Conservation (phyloP, 1,284 basidiomycete species). For the Sporisorium scitamineum region DNA sequence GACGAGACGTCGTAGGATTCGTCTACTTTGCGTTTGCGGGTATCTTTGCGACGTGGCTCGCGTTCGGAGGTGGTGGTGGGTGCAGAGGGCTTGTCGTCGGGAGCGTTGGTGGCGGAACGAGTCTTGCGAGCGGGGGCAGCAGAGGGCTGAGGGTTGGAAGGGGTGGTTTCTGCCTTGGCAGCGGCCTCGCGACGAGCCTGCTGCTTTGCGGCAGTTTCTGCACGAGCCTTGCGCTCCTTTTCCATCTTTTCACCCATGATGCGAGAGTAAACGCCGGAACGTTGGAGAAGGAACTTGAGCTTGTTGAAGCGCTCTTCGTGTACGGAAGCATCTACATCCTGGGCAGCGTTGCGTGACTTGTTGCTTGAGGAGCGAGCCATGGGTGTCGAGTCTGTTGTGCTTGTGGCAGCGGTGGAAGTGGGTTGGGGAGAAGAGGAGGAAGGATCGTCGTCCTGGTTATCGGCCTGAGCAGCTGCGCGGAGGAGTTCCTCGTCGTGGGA, state of each 20-base stretch:
- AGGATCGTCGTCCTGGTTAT: conserved; percentile 24
- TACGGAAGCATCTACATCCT: conserved; percentile 38
- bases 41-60: conserved; percentile 25
- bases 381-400: conserved; percentile 20
- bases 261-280: conserved; percentile 63
- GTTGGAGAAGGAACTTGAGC: conserved; percentile 63
- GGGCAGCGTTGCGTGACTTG: conserved; percentile 17
- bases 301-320: conserved; percentile 59
- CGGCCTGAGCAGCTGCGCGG: conserved; percentile 41
- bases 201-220: conserved; percentile 38
- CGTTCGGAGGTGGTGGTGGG: conserved; percentile 14
- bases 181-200: conserved; percentile 33
- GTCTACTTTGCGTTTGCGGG: conserved; percentile 45
- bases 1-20: conserved; percentile 45
- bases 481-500: conserved; percentile 73
- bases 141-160: conserved; percentile 23
- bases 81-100: conserved; percentile 23
- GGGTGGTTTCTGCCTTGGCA: conserved; percentile 1
- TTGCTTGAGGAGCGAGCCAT: conserved; percentile 23
- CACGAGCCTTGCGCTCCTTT: conserved; percentile 42
- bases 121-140: conserved; percentile 37
- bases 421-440: conserved; percentile 6
- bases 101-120: conserved; percentile 20
- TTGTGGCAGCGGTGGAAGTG: conserved; percentile 13
- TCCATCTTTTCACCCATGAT: conserved; percentile 68